These are phyloP conservation scores for Phytophthora gonapodyides DNA, from an alignment of 352 stramenopile species.

Conservation along the genomic window DNA sequence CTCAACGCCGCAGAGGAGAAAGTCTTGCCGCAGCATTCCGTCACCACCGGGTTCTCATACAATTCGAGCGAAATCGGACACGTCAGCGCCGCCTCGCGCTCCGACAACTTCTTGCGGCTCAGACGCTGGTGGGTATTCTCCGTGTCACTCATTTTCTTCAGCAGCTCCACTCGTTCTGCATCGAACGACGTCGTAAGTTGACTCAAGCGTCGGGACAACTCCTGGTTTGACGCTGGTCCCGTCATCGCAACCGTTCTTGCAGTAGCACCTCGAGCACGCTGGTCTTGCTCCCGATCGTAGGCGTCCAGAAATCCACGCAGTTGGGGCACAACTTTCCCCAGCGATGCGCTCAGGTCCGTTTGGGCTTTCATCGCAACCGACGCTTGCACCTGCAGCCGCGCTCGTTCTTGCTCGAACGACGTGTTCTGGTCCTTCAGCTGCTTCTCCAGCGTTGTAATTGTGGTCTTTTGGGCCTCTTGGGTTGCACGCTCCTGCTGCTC, in stretches of 20 bases:
- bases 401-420: slow-evolving; percentile 19
- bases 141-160: slow-evolving; percentile 22
- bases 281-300: slow-evolving; percentile 22
- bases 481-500: not conserved
- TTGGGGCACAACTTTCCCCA: slow-evolving; percentile 19
- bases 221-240: slow-evolving; percentile 1
- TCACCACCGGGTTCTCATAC: slow-evolving; percentile 31
- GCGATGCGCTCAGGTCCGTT: slow-evolving; percentile 8
- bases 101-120: slow-evolving; percentile 5
- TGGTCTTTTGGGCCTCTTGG: slow-evolving; percentile 1
- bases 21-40: slow-evolving; percentile 30
- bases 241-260: slow-evolving; percentile 2
- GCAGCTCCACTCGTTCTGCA: slow-evolving; percentile 19
- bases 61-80: slow-evolving; percentile 36
- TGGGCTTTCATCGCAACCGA: slow-evolving; percentile 7
- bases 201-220: slow-evolving; percentile 6
- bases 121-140: slow-evolving; percentile 10
- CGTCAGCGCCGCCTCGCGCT: slow-evolving; percentile 22
- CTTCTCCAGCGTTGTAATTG: slow-evolving; percentile 17
- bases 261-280: not conserved
- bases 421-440: slow-evolving; percentile 15
- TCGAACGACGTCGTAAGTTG: slow-evolving; percentile 16
- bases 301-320: slow-evolving; percentile 13
- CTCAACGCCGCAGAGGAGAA: slow-evolving; percentile 24
- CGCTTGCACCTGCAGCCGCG: slow-evolving; percentile 13